A percentile compares a stretch with the other conserved stretches of the same genome.
Evolutionary conservation across 2,329 filamentous ascomycete genomes (phyloP).

Genomic region (Phialophora chinensis): DNA sequence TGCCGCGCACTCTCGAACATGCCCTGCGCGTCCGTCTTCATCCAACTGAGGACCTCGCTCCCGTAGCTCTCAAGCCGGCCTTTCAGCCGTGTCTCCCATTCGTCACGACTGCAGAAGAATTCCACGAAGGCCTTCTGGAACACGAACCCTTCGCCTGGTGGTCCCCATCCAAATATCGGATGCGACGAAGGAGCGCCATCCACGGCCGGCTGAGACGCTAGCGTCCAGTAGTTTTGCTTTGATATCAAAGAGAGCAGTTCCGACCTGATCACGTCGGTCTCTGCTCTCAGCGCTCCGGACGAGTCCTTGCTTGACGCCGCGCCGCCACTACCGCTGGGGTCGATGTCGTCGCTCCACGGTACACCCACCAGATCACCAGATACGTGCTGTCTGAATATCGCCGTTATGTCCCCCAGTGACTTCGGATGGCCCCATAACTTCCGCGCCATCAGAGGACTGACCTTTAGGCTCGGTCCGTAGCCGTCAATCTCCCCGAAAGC

Average conservation of each 20-base stretch:
- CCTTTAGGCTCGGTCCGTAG: slow-evolving; percentile 95
- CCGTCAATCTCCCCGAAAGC: slow-evolving; percentile 97
- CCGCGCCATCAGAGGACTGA: slow-evolving; percentile 82
- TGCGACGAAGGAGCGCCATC: slow-evolving; percentile 81
- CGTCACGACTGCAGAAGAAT: slow-evolving; percentile 79
- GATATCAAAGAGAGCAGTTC: slow-evolving; percentile 77
- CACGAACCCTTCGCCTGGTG: slow-evolving; percentile 81
- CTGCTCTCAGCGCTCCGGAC: slow-evolving; percentile 65
- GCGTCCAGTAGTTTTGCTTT: slow-evolving; percentile 88
- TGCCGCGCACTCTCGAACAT: slow-evolving; percentile 68
- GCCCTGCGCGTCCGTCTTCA: slow-evolving; percentile 79
- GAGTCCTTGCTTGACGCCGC: slow-evolving; percentile 41
- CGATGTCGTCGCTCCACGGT: slow-evolving; percentile 90
- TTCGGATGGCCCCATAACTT: slow-evolving; percentile 83
- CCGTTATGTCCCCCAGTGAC: slow-evolving; percentile 72
- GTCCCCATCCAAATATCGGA: slow-evolving; percentile 89
- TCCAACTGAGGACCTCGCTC: slow-evolving; percentile 78
- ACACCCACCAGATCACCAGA: slow-evolving; percentile 79
- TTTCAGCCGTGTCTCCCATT: slow-evolving; percentile 70
- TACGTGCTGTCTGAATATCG: slow-evolving; percentile 81
- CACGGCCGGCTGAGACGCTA: slow-evolving; percentile 92
- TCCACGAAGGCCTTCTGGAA: slow-evolving; percentile 99
- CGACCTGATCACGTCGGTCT: slow-evolving; percentile 79
- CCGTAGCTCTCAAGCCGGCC: slow-evolving; percentile 65
- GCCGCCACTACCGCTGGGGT: slow-evolving; percentile 41